phyloP scores from a whole-genome alignment of 176 grass and related monocot genomes.

The Pontederia crassipes region DNA sequence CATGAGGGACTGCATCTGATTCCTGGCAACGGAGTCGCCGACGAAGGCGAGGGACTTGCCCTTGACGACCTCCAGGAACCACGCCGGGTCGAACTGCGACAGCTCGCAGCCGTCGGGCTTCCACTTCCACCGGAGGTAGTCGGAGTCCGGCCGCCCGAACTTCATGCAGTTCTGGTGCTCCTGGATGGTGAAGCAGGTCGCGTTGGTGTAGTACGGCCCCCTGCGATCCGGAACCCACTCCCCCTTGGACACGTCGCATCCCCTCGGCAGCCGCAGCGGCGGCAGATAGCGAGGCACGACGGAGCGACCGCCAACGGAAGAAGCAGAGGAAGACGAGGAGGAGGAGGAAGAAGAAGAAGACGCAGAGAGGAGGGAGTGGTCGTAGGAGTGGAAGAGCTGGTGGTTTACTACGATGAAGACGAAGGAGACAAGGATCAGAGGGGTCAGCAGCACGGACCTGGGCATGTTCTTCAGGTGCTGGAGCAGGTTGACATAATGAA shows the following conservation, averaged over 20 bases:
- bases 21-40: conserved; percentile 69
- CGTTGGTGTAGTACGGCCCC: conserved; percentile 51
- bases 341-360: background rate
- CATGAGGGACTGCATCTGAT: conserved; percentile 75
- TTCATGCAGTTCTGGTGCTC: conserved; percentile 87
- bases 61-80: conserved; percentile 33
- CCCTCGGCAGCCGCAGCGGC: background rate
- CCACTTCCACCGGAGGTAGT: conserved; percentile 44
- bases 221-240: conserved; percentile 12
- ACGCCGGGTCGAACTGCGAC: conserved; percentile 42
- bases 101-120: conserved; percentile 26
- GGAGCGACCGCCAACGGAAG: background rate
- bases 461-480: too few species aligned
- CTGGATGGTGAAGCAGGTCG: conserved; percentile 44
- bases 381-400: too few species aligned
- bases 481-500: too few species aligned
- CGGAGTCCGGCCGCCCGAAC: conserved; percentile 51
- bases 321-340: background rate
- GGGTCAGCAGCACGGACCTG: too few species aligned
- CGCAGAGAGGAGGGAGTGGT: background rate
- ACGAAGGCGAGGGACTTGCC: conserved; percentile 47
- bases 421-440: too few species aligned
- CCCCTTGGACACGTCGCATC: conserved; percentile 15
- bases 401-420: too few species aligned
- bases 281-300: background rate